Conservation (phyloP, 2,329 filamentous ascomycete species). For the Penicillium concentricum region DNA sequence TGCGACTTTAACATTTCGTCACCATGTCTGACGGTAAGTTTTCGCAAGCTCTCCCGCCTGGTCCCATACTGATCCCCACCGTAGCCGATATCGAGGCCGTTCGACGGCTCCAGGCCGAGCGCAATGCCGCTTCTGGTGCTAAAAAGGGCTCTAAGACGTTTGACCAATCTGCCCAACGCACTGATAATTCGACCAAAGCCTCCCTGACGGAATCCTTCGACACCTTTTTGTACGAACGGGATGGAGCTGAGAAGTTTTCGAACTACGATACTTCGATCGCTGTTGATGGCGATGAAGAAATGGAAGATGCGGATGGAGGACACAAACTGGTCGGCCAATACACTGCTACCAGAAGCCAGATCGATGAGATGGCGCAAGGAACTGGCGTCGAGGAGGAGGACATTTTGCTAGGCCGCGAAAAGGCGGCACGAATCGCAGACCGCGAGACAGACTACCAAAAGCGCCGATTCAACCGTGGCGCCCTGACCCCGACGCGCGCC, state of each 20-base stretch:
- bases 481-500: constrained; percentile 77
- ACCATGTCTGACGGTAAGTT: constrained; percentile 48
- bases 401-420: constrained; percentile 78
- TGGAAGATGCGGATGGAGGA: constrained; percentile 71
- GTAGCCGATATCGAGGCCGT: constrained; percentile 81
- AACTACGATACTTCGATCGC: constrained; percentile 92
- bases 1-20: constrained; percentile 23
- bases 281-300: constrained; percentile 73
- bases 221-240: constrained; percentile 78
- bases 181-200: constrained; percentile 81
- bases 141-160: constrained; percentile 79
- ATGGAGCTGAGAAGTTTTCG: constrained; percentile 75
- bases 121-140: constrained; percentile 70
- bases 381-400: constrained; percentile 89
- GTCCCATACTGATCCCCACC: constrained; percentile 24
- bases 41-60: constrained; percentile 12
- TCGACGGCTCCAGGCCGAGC: constrained; percentile 86
- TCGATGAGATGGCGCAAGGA: constrained; percentile 89
- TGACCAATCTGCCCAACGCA: constrained; percentile 76
- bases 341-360: constrained; percentile 85
- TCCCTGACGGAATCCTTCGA: constrained; percentile 86
- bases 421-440: constrained; percentile 85
- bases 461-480: constrained; percentile 79
- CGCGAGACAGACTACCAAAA: constrained; percentile 98
- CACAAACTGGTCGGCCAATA: constrained; percentile 89